A percentile compares a stretch with the other conserved stretches of the same genome.
phyloP scores from a whole-genome alignment of 805 yeast genomes.

The Wickerhamomyces mucosus region DNA sequence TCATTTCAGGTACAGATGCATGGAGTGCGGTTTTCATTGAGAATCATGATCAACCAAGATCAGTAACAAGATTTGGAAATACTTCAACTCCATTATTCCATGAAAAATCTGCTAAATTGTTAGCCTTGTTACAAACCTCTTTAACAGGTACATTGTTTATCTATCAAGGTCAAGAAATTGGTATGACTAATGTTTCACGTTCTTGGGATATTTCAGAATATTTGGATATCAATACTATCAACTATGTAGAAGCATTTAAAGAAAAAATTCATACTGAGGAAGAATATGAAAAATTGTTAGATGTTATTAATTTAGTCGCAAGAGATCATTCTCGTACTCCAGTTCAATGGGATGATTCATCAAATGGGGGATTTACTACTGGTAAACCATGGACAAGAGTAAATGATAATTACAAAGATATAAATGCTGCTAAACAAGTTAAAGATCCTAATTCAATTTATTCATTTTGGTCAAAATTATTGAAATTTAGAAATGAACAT shows the following conservation, averaged over 20 bases:
- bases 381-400: slow-evolving; percentile 45
- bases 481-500: slow-evolving; percentile 33
- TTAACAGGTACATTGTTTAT: slow-evolving; percentile 46
- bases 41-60: slow-evolving; percentile 52
- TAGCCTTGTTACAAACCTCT: slow-evolving; percentile 34
- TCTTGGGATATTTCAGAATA: slow-evolving; percentile 41
- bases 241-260: slow-evolving; percentile 28
- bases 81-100: slow-evolving; percentile 25
- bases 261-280: slow-evolving; percentile 18
- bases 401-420: slow-evolving; percentile 37
- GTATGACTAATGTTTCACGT: slow-evolving; percentile 36
- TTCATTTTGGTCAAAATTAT: slow-evolving; percentile 35
- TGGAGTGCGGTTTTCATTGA: slow-evolving; percentile 49
- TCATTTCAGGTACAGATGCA: slow-evolving; percentile 40
- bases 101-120: slow-evolving; percentile 35
- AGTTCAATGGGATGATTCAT: slow-evolving; percentile 40
- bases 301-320: slow-evolving; percentile 28
- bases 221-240: slow-evolving; percentile 38
- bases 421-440: slow-evolving; percentile 38
- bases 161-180: slow-evolving; percentile 57
- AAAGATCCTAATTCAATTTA: slow-evolving; percentile 36
- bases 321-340: slow-evolving; percentile 51
- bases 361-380: slow-evolving; percentile 38
- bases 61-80: slow-evolving; percentile 42
- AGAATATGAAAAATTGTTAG: slow-evolving; percentile 22